Percentiles rank a stretch among this genome's conserved stretches.
Evolutionary conservation across 2,329 filamentous ascomycete genomes (phyloP).

Genomic region (Trichoderma afroharzianum): DNA sequence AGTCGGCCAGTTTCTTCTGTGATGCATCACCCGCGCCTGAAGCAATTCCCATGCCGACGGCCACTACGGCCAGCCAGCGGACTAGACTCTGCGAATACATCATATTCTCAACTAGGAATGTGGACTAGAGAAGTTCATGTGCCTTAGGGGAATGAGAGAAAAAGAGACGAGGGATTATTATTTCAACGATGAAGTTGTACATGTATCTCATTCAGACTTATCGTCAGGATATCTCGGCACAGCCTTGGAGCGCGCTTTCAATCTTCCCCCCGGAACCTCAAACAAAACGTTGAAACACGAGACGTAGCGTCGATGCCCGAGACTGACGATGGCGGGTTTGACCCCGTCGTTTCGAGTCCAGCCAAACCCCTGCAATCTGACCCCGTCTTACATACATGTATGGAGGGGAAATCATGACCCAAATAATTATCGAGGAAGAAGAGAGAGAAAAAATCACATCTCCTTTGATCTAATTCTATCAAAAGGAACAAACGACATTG

Average conservation of each 20-base stretch:
- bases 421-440: neutral
- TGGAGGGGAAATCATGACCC: neutral
- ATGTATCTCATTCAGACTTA: neutral
- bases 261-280: neutral
- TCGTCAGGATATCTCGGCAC: neutral
- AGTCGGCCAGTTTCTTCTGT: constrained; percentile 16
- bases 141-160: neutral
- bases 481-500: neutral
- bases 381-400: neutral
- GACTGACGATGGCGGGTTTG: neutral
- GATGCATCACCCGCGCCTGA: neutral
- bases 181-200: neutral
- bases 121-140: neutral
- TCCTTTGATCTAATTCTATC: neutral
- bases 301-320: neutral
- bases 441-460: neutral
- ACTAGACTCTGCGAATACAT: neutral
- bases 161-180: neutral
- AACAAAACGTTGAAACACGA: constrained; percentile 9
- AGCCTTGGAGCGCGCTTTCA: neutral
- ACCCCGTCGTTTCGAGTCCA: neutral
- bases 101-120: neutral
- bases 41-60: neutral
- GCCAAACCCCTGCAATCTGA: neutral
- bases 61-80: constrained; percentile 9